Conservation (phyloP, 2,329 filamentous ascomycete species). For the Fusarium sp. region DNA sequence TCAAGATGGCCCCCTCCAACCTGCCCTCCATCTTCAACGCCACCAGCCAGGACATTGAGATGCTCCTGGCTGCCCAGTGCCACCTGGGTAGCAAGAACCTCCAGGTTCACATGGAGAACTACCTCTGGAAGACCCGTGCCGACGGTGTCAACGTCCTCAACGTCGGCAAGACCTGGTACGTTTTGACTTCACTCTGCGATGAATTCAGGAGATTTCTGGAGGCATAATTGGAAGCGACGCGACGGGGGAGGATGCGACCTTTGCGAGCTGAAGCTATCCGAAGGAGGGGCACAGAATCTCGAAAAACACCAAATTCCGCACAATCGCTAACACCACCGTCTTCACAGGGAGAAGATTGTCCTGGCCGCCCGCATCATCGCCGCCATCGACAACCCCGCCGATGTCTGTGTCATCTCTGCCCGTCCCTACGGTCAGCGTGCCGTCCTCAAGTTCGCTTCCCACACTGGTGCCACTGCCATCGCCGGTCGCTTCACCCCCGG, state of each 20-base stretch:
- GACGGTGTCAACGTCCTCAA: conserved; percentile 99
- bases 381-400: conserved; percentile 98
- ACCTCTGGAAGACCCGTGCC: conserved; percentile 99
- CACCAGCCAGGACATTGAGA: conserved; percentile 98
- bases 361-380: conserved; percentile 98
- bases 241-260: background rate
- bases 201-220: conserved; percentile 2
- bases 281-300: conserved; percentile 30
- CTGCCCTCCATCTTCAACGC: conserved; percentile 96
- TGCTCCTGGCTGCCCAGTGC: conserved; percentile 95
- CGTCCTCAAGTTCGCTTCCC: conserved; percentile 98
- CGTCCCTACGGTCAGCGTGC: conserved; percentile 99
- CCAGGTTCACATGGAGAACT: conserved; percentile 99
- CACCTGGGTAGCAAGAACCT: conserved; percentile 99
- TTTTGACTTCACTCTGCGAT: background rate
- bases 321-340: conserved; percentile 25
- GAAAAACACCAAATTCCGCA: conserved; percentile 32
- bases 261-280: conserved; percentile 24
- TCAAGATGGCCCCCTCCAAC: conserved; percentile 95
- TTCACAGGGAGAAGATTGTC: conserved; percentile 96
- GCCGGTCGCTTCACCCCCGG: conserved; percentile 99
- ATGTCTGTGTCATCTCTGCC: conserved; percentile 99
- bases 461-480: conserved; percentile 98
- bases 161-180: conserved; percentile 99
- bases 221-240: background rate